Base-by-base conservation (phyloP, 495 filamentous ascomycete genomes). In the Xylaria bambusicola region DNA sequence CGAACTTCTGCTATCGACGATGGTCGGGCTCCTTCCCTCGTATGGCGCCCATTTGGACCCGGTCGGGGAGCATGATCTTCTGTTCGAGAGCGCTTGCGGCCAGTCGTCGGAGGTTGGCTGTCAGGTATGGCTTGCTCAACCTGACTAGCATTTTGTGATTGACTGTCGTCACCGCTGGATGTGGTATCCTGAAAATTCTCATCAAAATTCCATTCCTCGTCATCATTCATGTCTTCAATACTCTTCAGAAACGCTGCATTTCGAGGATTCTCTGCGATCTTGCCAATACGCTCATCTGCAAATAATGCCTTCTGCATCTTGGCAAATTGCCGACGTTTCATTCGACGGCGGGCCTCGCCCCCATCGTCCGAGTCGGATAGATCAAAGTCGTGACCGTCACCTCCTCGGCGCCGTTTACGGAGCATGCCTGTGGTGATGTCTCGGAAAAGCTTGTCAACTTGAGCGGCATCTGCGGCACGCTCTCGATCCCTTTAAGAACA, bases 241-340 rank as follows among this genome's bases (percentile, higher is more conserved):
- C 91, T 88, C 55, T 82, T 83, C 59, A 98, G 84, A 77, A 99
- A 99, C 0, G 94, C 94, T 13, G 84, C 77, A 65, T 91, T 92
- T 71, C 93, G 92, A 12, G 92, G 93, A 67, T 97, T 92, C 63
- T 91, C 85, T 26, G 93, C 92, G 53, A 99, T 88, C 68, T 92
- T 91, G 61, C 86, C 90, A 58, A 98, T 82, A 45, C 92, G 91
- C 71, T 92, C 92, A 65, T 98, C 93, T n/a, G 88, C 83, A 17
- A 97, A 80, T 8, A 99, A 79, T 15, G 91, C 89, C 66, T 89
- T 91, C 47, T 91, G 88, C 90, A 97, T 95, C 73, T 89, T 90
- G 21, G 91, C 89, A 71, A 95, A 93, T 64, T 98, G 89, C 56
- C 86, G 78, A 44, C 93, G 86, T 73, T 96, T 97, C 75, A 86